Evolutionary conservation across 768 basidiomycete species (phyloP), one percentile per base, ranked within the genome.

Genomic region (Amanita phalloides): DNA sequence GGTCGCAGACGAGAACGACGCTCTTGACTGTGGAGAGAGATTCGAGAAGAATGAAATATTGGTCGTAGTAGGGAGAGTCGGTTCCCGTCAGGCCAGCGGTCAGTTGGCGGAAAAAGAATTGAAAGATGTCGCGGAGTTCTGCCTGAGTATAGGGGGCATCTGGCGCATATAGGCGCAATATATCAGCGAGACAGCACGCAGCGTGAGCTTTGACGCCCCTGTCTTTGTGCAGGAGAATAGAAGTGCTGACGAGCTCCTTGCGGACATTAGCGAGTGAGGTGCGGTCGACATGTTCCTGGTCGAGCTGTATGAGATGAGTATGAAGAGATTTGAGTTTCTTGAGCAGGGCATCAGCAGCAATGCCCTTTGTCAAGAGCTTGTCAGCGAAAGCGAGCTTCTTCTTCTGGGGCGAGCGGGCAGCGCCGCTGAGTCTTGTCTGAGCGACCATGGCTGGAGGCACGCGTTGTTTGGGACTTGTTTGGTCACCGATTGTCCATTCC

Each of bases 41-140:
- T 60, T 98, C 92, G 26, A 98, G 77, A n/a, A 97, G 77, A 61
- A 93, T 91, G 60, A 85, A 95, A 67, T 96, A 98, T 66, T 97
- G 86, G 52, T 84, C 81, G 64, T 91, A 95, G 61, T 93, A 95
- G 0, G 90, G 78, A 0, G 84, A 76, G 51, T 94, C 89, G 0
- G 82, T 70, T 36, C 83, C 79, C 56, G 84, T 85, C 60, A 92
- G 80, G 1, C 84, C 84, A 1, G 73, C 74, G 2, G 75, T 70
- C 52, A 99, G 82, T 64, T 96, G 95, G 33, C 81, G 74, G 63
- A 92, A 83, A 77, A 98, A 90, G 75, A 99, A 98, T 59, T 92
- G 82, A 68, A 99, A 99, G 63, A 98, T 94, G 66, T 96, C 92
- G 72, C 89, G 77, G 33, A 98, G 80, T 64, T 97, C 90, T 45